Base-by-base conservation (phyloP, 1,284 basidiomycete genomes). In the Salmacisia buchloeana region DNA sequence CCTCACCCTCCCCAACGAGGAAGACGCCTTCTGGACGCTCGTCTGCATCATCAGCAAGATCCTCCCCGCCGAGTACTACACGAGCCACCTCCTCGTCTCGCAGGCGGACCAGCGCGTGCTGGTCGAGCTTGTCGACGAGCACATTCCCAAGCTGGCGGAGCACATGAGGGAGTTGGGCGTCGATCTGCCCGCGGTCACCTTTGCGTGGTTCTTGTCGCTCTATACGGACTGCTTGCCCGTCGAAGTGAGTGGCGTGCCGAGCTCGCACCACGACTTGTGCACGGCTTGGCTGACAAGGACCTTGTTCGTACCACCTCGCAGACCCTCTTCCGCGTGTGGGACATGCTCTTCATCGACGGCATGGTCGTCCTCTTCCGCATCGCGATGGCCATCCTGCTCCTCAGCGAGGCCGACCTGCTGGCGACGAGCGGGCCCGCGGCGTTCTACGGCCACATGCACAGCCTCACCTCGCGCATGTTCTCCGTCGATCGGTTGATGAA, bases 1-100 rank as follows among this genome's bases (percentile, higher is more conserved):
- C 2, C 84, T 98, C 2, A 92, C 93, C 0, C 89, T 94, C 70
- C 91, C 93, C 1, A 89, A 91, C 70, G 90, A 94, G 81, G 93
- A 97, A 82, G 92, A 96, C 67, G 94, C 94, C 0, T 98, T 97
- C 78, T 98, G 94, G 94, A 89, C 91, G 21, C 87, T 97, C 10
- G 84, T 88, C 0, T 91, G 91, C 29, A 89, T 97, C 64, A 87
- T 96, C 60, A 92, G 80, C 64, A 80, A 80, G 66, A 80, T 81
- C 34, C 69, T 83, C 21, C 82, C 82, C 0, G 73, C 71, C 54
- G 80, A 80, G 52, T 82, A 80, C 66, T 82, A 80, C 63, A 82
- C 80, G 18, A 74, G 77, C 15, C 74, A 78, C 36, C 71, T 83
- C 15, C 76, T 82, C 0, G 92, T 92, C 29, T 94, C 92, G 9